These are phyloP conservation scores for Diplodia intermedia DNA, from an alignment of 2,329 filamentous ascomycete species.

Conservation along the genomic window DNA sequence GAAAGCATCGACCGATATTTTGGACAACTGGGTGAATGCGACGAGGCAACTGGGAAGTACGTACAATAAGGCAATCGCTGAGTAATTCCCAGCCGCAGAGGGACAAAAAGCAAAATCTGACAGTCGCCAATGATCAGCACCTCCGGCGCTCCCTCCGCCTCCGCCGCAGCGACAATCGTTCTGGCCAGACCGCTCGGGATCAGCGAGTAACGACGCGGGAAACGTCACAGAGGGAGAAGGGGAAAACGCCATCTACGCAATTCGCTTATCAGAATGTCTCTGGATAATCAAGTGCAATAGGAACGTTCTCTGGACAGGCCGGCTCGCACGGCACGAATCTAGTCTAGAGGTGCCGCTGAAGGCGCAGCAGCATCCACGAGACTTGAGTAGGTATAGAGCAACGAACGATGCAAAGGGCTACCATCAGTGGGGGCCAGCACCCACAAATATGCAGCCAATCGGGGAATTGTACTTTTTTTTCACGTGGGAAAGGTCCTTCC, in stretches of 20 bases:
- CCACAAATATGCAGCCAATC: not conserved
- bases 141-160: not conserved
- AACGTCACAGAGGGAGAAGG: not conserved
- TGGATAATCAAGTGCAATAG: not conserved
- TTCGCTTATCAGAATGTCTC: not conserved
- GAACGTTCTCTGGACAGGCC: too few species aligned
- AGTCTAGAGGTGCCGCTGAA: not conserved
- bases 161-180: not conserved
- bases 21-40: not conserved
- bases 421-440: not conserved
- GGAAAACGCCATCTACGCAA: constrained; percentile 2
- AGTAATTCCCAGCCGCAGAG: not conserved
- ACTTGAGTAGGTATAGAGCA: not conserved
- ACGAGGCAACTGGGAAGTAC: not conserved
- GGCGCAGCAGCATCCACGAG: not conserved
- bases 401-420: not conserved
- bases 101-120: not conserved
- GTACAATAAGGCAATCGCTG: not conserved
- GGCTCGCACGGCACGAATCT: not conserved
- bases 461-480: not conserved
- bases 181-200: not conserved
- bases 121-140: not conserved
- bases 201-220: not conserved
- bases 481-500: not conserved
- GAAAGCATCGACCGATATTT: not conserved